Conservation (phyloP, 2,329 filamentous ascomycete genomes). For the Grosmannia serpens region DNA sequence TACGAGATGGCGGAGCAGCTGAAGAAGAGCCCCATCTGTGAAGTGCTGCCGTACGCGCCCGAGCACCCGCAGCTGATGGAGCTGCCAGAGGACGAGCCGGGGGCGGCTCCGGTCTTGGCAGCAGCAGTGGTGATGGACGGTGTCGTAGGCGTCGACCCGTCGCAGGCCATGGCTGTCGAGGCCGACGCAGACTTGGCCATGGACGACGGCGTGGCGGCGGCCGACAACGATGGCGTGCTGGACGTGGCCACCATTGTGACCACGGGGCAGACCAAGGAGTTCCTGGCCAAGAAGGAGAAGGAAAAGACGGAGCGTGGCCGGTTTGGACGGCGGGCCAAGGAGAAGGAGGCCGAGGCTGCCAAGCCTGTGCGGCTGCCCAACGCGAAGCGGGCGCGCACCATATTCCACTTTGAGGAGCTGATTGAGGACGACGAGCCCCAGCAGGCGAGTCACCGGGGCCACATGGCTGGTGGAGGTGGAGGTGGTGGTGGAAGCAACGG, state of each 20-base stretch:
- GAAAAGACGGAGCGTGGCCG: slow-evolving; percentile 59
- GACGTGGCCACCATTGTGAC: slow-evolving; percentile 80
- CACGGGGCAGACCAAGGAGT: slow-evolving; percentile 70
- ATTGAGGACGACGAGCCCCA: slow-evolving; percentile 39
- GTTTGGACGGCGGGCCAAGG: slow-evolving; percentile 49
- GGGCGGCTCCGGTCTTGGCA: slow-evolving; percentile 8
- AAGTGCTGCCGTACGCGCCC: slow-evolving; percentile 48
- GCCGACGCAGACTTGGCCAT: slow-evolving; percentile 22
- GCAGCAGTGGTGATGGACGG: slow-evolving; percentile 9
- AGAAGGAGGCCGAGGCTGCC: slow-evolving; percentile 43
- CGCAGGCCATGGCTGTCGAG: slow-evolving; percentile 19
- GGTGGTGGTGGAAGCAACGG: background rate
- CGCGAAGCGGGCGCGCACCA: slow-evolving; percentile 55
- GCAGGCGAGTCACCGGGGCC: slow-evolving; percentile 3
- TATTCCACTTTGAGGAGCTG: slow-evolving; percentile 64
- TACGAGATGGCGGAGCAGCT: slow-evolving; percentile 60
- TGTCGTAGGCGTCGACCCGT: slow-evolving; percentile 8
- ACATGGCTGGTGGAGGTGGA: background rate
- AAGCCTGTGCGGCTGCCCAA: slow-evolving; percentile 57
- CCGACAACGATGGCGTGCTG: slow-evolving; percentile 55
- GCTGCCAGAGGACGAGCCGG: slow-evolving; percentile 29
- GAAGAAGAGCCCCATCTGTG: slow-evolving; percentile 55
- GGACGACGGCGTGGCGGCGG: slow-evolving; percentile 26
- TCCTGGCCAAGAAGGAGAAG: slow-evolving; percentile 71
- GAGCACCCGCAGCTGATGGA: slow-evolving; percentile 35